phyloP scores from a whole-genome alignment of 768 basidiomycete genomes.

The Filobasidium wieringae region DNA sequence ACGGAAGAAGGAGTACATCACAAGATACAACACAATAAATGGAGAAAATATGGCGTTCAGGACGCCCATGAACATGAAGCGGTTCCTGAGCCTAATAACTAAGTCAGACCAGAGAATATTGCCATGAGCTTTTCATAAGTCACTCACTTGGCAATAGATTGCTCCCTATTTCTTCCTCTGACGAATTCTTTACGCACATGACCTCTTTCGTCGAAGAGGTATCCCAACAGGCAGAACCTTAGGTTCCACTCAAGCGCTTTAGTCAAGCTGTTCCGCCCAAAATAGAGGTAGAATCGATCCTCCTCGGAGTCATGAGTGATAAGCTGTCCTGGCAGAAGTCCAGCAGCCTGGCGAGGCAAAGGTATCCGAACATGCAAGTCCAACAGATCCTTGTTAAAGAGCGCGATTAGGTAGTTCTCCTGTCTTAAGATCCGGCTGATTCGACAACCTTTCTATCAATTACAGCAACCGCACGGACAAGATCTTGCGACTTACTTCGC shows the following conservation, averaged over 20 bases:
- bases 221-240: slow-evolving; percentile 87
- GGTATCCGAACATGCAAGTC: slow-evolving; percentile 79
- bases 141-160: slow-evolving; percentile 70
- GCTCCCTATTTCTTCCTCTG: slow-evolving; percentile 64
- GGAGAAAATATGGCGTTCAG: slow-evolving; percentile 91
- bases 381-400: slow-evolving; percentile 93
- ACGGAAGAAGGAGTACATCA: slow-evolving; percentile 99
- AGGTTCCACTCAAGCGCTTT: slow-evolving; percentile 95
- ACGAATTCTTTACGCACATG: slow-evolving; percentile 82
- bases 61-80: slow-evolving; percentile 94
- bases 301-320: slow-evolving; percentile 36
- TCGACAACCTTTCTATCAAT: not conserved
- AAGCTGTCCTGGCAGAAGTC: slow-evolving; percentile 21
- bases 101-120: not conserved
- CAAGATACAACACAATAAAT: slow-evolving; percentile 87
- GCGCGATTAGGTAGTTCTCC: slow-evolving; percentile 93
- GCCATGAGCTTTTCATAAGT: not conserved
- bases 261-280: slow-evolving; percentile 61
- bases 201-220: slow-evolving; percentile 81
- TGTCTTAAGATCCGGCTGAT: slow-evolving; percentile 76
- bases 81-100: slow-evolving; percentile 54
- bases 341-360: slow-evolving; percentile 17
- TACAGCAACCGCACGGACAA: not conserved
- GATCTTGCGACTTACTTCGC: slow-evolving; percentile 49
- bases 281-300: slow-evolving; percentile 45